phyloP scores from a whole-genome alignment of 257 asterid genomes.

The Nicotiana sylvestris region DNA sequence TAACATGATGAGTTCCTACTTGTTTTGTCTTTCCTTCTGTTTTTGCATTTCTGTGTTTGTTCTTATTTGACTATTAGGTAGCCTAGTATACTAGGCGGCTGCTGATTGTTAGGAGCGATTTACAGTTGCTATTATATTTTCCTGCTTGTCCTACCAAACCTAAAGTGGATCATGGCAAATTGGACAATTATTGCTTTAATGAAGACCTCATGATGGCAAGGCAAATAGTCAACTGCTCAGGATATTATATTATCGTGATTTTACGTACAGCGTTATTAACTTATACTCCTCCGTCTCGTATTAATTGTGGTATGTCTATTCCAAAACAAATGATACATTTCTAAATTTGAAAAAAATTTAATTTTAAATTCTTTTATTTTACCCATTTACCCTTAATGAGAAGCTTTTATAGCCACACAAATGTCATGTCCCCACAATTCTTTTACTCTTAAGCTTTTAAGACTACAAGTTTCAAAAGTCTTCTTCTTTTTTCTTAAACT shows the following conservation, averaged over 20 bases:
- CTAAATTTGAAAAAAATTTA: too few species aligned
- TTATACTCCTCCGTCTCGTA: not conserved
- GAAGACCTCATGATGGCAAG: not conserved
- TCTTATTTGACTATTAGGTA: conserved; percentile 26
- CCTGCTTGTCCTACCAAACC: conserved; percentile 9
- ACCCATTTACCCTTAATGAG: too few species aligned
- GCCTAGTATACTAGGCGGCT: not conserved
- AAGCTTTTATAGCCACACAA: too few species aligned
- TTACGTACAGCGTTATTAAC: not conserved
- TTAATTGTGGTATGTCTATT: too few species aligned
- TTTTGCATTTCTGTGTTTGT: not conserved
- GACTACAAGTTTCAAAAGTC: too few species aligned
- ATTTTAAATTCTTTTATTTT: too few species aligned
- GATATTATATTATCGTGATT: not conserved
- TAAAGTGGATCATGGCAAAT: not conserved
- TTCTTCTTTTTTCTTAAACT: too few species aligned
- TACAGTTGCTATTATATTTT: not conserved
- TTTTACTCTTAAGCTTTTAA: too few species aligned
- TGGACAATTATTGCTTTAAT: not conserved
- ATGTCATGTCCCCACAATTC: too few species aligned
- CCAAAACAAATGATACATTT: too few species aligned
- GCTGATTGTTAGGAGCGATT: not conserved
- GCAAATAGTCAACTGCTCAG: not conserved
- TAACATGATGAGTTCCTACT: not conserved
- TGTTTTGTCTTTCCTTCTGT: not conserved